A percentile compares a stretch with the other conserved stretches of the same genome.
These are phyloP conservation scores for Psilocybe cyanescens DNA, from an alignment of 768 basidiomycete species.

Conservation along the genomic window DNA sequence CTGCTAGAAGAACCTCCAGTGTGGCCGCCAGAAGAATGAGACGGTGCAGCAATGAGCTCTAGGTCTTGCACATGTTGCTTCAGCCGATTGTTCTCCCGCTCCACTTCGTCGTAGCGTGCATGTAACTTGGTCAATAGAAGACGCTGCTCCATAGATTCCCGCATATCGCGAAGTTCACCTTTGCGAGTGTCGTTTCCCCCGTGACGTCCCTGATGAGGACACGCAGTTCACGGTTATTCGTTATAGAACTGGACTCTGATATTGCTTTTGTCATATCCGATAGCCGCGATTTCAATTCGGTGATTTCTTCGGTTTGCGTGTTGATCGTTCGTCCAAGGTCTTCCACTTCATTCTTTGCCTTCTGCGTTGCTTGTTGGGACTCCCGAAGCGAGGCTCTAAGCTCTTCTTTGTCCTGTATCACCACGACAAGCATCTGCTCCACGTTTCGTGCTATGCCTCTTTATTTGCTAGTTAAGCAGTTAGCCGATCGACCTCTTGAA, in stretches of 20 bases:
- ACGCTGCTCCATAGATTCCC: constrained; percentile 38
- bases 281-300: constrained; percentile 30
- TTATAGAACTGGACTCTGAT: constrained; percentile 24
- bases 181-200: constrained; percentile 44
- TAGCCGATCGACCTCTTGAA: constrained; percentile 30
- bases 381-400: constrained; percentile 28
- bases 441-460: constrained; percentile 32
- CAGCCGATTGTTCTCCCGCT: constrained; percentile 36
- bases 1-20: constrained; percentile 21
- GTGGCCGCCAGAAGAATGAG: constrained; percentile 26
- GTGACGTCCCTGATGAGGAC: constrained; percentile 42
- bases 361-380: constrained; percentile 24
- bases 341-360: constrained; percentile 25
- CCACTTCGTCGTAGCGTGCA: constrained; percentile 33
- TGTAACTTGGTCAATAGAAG: constrained; percentile 36
- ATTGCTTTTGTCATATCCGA: constrained; percentile 36
- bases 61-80: constrained; percentile 34
- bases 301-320: constrained; percentile 31
- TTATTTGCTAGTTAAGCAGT: constrained; percentile 25
- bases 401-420: constrained; percentile 29
- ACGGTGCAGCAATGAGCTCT: constrained; percentile 32
- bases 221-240: constrained; percentile 36
- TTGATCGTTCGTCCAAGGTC: constrained; percentile 26
- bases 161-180: constrained; percentile 35
- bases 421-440: constrained; percentile 32